Evolutionary conservation across 176 grass and related monocot genomes (phyloP).

Genomic region (Carex littledalei): DNA sequence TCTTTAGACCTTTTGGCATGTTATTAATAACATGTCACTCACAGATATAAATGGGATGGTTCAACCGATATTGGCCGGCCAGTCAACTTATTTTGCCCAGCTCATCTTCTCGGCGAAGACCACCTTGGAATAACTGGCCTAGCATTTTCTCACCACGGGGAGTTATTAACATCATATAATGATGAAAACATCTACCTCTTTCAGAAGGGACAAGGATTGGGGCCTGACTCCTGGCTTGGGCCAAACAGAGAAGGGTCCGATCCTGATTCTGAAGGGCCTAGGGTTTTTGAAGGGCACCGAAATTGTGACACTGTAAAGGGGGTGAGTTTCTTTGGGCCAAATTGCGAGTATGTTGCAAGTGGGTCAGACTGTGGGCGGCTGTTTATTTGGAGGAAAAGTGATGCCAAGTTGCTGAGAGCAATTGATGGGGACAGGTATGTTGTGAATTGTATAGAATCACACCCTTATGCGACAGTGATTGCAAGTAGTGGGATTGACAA

Average conservation of each 20-base stretch:
- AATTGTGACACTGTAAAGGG: conserved; percentile 83
- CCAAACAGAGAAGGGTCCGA: conserved; percentile 31
- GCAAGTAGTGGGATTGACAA: conserved; percentile 83
- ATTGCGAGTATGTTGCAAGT: conserved; percentile 81
- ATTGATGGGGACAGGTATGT: conserved; percentile 76
- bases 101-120: conserved; percentile 48
- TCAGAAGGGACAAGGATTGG: conserved; percentile 64
- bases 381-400: conserved; percentile 92
- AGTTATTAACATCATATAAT: conserved; percentile 63
- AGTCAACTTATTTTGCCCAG: conserved; percentile 56
- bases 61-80: conserved; percentile 47
- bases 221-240: conserved; percentile 26
- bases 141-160: conserved; percentile 69
- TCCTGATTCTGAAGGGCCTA: conserved; percentile 30
- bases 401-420: conserved; percentile 51
- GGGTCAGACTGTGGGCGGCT: conserved; percentile 81
- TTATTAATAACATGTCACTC: background rate
- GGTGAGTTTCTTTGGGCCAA: conserved; percentile 73
- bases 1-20: background rate
- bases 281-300: conserved; percentile 53
- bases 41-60: conserved; percentile 47
- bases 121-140: conserved; percentile 76
- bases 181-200: conserved; percentile 83
- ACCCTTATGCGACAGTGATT: conserved; percentile 51
- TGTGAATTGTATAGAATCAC: conserved; percentile 85